phyloP scores from a whole-genome alignment of 192 early-diverging fungal species.

The Backusella liffmaniae region DNA sequence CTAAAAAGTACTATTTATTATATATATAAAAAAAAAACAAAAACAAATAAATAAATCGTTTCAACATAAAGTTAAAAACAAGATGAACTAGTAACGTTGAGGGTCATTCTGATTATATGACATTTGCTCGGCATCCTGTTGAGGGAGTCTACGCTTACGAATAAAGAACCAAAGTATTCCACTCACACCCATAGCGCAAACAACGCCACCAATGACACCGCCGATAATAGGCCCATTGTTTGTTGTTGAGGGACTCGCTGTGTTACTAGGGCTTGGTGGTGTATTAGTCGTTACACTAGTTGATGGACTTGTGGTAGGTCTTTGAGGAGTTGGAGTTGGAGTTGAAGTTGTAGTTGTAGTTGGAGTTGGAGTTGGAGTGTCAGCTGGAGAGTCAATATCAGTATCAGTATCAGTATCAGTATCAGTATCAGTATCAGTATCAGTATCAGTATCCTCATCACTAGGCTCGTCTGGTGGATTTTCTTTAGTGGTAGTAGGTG shows the following conservation, averaged over 20 bases:
- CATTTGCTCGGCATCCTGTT: background rate
- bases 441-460: background rate
- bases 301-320: background rate
- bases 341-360: background rate
- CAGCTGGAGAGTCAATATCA: background rate
- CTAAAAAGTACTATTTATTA: no score
- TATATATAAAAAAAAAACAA: no score
- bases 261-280: background rate
- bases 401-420: background rate
- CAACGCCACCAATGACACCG: background rate
- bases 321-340: background rate
- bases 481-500: background rate
- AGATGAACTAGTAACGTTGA: no score
- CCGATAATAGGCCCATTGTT: background rate
- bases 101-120: no score
- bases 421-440: no score
- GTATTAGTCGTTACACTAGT: background rate
- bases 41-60: no score
- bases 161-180: background rate
- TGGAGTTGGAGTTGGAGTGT: background rate
- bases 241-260: background rate
- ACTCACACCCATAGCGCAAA: background rate
- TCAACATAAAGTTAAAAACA: no score
- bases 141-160: background rate
- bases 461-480: no score